Evolutionary conservation across 345 rosid species (phyloP).

Genomic region (Syzygium aromaticum): DNA sequence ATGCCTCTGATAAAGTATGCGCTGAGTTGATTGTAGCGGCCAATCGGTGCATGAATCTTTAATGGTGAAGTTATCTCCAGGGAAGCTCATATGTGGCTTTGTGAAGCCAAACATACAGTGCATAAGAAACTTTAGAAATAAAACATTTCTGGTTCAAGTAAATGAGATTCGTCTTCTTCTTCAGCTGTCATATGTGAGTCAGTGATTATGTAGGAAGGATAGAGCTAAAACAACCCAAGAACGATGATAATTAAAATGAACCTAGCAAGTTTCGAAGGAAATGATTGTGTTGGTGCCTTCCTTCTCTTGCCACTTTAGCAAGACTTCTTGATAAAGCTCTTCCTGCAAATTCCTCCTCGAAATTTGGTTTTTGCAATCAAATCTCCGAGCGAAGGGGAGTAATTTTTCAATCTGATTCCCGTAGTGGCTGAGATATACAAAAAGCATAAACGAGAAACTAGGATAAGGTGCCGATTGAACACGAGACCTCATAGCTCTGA

Average conservation of each 20-base stretch:
- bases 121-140: not conserved
- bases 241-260: not conserved
- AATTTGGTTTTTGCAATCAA: not conserved
- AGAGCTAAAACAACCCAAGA: not conserved
- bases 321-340: not conserved
- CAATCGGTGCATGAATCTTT: not conserved
- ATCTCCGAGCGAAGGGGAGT: not conserved
- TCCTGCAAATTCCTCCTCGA: not conserved
- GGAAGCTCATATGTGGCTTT: not conserved
- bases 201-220: not conserved
- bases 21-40: not conserved
- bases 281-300: not conserved
- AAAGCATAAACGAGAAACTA: not conserved
- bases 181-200: not conserved
- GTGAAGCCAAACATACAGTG: not conserved
- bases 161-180: not conserved
- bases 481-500: not conserved
- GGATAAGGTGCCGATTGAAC: not conserved
- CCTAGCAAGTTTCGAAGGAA: not conserved
- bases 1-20: not conserved
- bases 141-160: not conserved
- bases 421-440: not conserved
- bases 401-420: not conserved
- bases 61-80: not conserved
- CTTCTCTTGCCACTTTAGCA: not conserved